phyloP scores from a whole-genome alignment of 345 rosid species.

The Eucalyptus victrix region DNA sequence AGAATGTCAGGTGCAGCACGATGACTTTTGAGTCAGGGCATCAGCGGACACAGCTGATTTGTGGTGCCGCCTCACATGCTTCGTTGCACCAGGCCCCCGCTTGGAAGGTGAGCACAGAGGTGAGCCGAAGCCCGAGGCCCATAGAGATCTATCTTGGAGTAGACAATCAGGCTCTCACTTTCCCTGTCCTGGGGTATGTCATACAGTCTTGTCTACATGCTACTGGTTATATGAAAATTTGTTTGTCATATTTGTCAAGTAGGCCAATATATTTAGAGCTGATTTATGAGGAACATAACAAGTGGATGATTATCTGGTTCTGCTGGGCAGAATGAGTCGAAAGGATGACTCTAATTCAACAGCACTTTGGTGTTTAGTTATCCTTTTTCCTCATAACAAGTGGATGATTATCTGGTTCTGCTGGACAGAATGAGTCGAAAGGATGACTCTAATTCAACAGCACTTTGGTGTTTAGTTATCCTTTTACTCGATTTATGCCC shows the following conservation, averaged over 20 bases:
- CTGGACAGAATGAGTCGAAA: too few species aligned
- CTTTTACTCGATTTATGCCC: too few species aligned
- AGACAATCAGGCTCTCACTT: too few species aligned
- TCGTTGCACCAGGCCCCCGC: not conserved
- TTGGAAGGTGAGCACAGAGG: conserved; percentile 1
- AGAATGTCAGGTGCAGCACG: not conserved
- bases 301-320: too few species aligned
- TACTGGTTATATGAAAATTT: not conserved
- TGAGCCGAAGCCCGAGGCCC: not conserved
- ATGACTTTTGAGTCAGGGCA: not conserved
- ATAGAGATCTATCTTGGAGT: too few species aligned
- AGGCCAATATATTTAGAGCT: not conserved
- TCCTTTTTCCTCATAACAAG: too few species aligned
- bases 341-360: too few species aligned
- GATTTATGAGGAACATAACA: not conserved
- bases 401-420: too few species aligned
- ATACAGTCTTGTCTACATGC: not conserved
- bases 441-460: too few species aligned
- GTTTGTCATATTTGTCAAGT: not conserved
- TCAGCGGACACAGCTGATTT: not conserved
- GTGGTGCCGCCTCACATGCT: conserved; percentile 15
- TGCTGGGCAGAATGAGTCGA: too few species aligned
- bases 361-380: too few species aligned
- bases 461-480: too few species aligned
- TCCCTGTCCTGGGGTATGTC: conserved; percentile 26